These are phyloP conservation scores for Coniferiporia weirii DNA, from an alignment of 1,284 basidiomycete species.

Conservation along the genomic window DNA sequence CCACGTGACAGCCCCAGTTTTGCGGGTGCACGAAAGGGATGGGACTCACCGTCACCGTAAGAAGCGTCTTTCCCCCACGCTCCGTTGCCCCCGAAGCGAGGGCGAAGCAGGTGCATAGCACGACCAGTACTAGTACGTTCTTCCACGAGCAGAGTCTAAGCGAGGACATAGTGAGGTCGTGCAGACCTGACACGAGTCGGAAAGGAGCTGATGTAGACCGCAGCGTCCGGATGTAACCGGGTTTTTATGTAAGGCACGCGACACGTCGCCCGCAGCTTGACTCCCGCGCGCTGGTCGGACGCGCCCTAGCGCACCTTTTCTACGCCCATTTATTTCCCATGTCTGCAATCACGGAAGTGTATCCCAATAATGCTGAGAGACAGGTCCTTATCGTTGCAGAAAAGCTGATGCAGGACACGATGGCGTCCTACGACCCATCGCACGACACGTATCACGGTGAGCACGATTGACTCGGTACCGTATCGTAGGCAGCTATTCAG, in stretches of 20 bases:
- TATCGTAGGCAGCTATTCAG: background rate
- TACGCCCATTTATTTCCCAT: background rate
- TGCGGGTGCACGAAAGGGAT: too few relatives aligned
- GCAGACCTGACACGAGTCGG: too few relatives aligned
- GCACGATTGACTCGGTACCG: constrained; percentile 19
- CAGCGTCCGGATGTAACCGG: background rate
- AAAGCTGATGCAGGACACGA: constrained; percentile 56
- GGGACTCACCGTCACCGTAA: background rate
- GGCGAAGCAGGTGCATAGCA: background rate
- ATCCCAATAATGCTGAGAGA: constrained; percentile 6
- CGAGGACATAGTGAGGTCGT: background rate
- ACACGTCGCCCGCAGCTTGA: background rate
- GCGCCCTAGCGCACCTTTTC: too few relatives aligned
- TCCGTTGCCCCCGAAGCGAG: background rate
- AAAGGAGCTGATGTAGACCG: background rate
- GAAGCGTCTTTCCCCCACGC: background rate
- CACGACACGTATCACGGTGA: constrained; percentile 86
- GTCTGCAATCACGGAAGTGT: background rate
- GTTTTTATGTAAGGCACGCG: background rate
- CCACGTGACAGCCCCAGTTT: constrained; percentile 5
- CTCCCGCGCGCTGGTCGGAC: background rate
- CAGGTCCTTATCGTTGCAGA: constrained; percentile 6
- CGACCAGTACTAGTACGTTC: background rate
- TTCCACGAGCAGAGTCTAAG: background rate
- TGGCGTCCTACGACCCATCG: constrained; percentile 84